Evolutionary conservation across 805 yeast species (phyloP).

Genomic region (Geotrichum ghanense): DNA sequence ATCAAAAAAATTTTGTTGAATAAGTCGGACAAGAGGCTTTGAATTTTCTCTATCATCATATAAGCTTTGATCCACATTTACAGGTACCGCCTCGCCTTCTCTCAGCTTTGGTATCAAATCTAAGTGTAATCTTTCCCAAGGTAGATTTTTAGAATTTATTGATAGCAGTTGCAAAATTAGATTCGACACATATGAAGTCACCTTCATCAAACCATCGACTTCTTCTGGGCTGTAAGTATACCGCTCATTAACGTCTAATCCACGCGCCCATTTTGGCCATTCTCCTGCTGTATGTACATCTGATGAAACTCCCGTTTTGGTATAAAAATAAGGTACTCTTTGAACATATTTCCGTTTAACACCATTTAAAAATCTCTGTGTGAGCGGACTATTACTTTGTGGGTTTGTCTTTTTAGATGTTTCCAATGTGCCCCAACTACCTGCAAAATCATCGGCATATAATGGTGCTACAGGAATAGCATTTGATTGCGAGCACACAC

Average conservation of each 20-base stretch:
- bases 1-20: neutral
- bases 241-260: constrained; percentile 38
- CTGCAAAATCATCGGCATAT: constrained; percentile 2
- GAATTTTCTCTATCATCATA: neutral
- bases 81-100: neutral
- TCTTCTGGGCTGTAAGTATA: constrained; percentile 35
- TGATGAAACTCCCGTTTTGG: constrained; percentile 18
- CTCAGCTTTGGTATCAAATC: neutral
- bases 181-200: constrained; percentile 19
- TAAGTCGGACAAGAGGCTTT: neutral
- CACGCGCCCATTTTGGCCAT: constrained; percentile 35
- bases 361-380: constrained; percentile 34
- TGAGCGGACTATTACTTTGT: constrained; percentile 44
- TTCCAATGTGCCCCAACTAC: neutral
- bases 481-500: constrained; percentile 15
- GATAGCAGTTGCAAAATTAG: constrained; percentile 9
- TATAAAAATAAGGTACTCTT: constrained; percentile 46
- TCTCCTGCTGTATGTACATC: constrained; percentile 25
- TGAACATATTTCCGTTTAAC: constrained; percentile 24
- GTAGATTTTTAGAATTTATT: constrained; percentile 7
- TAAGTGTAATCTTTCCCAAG: constrained; percentile 15
- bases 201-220: constrained; percentile 22
- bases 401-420: constrained; percentile 25
- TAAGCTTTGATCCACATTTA: neutral
- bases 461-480: constrained; percentile 29